Percentiles rank a stretch among this genome's conserved stretches.
Conservation (phyloP, 2,329 filamentous ascomycete genomes). For the Waltergamsia citrina region DNA sequence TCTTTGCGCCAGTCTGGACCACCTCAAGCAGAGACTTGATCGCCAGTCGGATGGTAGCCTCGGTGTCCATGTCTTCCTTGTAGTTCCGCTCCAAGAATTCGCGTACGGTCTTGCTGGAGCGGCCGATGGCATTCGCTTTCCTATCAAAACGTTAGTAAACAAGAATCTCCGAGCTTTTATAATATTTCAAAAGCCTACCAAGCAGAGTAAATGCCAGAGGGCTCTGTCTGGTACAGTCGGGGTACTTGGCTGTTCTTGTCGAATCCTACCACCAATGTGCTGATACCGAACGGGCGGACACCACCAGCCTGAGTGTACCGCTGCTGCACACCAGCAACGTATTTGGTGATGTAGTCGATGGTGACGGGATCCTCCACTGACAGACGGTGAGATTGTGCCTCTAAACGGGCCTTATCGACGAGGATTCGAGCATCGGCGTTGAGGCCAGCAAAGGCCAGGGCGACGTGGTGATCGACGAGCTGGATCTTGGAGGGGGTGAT, state of each 20-base stretch:
- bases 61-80: conserved; percentile 94
- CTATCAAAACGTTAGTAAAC: conserved; percentile 33
- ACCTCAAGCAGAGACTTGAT: conserved; percentile 98
- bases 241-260: conserved; percentile 86
- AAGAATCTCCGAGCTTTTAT: not conserved
- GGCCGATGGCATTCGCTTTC: conserved; percentile 98
- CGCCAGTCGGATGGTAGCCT: conserved; percentile 90
- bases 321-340: conserved; percentile 95
- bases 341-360: conserved; percentile 99
- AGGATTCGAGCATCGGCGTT: conserved; percentile 98
- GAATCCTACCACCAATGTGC: conserved; percentile 96
- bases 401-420: conserved; percentile 93
- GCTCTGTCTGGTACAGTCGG: conserved; percentile 93
- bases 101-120: conserved; percentile 96
- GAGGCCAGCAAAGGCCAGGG: conserved; percentile 91
- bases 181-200: conserved; percentile 63
- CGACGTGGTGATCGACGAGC: conserved; percentile 89
- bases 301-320: conserved; percentile 98
- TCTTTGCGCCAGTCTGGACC: conserved; percentile 97
- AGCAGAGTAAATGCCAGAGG: conserved; percentile 98
- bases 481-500: conserved; percentile 99
- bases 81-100: conserved; percentile 99
- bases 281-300: conserved; percentile 97
- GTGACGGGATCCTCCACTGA: conserved; percentile 96
- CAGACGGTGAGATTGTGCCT: conserved; percentile 93